Evolutionary conservation across 805 yeast species (phyloP).

Genomic region (Candida suzukii): DNA sequence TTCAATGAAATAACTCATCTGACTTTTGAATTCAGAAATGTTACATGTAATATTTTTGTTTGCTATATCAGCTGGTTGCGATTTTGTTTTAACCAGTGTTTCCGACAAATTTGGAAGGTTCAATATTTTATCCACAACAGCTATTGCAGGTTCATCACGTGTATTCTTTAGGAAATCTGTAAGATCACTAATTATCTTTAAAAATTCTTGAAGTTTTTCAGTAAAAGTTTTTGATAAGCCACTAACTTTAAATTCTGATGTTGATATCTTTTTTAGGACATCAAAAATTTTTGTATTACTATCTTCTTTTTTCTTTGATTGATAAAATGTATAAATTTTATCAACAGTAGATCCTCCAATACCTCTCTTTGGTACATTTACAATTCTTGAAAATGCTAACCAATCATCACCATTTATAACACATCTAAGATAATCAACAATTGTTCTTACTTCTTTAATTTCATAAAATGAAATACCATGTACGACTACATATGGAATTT

Average conservation of each 20-base stretch:
- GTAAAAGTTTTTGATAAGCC: too few species aligned
- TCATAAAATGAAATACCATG: constrained; percentile 82
- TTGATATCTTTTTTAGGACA: too few species aligned
- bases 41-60: too few species aligned
- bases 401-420: constrained; percentile 53
- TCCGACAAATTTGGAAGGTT: too few species aligned
- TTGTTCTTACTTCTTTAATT: constrained; percentile 53
- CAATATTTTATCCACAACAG: too few species aligned
- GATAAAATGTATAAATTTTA: constrained; percentile 8
- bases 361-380: constrained; percentile 59
- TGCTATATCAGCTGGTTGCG: neutral
- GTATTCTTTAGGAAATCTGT: too few species aligned
- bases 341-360: constrained; percentile 48
- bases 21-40: neutral
- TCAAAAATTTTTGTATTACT: neutral
- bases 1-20: neutral
- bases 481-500: constrained; percentile 60
- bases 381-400: constrained; percentile 48
- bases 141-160: too few species aligned
- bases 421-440: constrained; percentile 60
- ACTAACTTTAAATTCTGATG: too few species aligned
- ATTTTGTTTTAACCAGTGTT: too few species aligned
- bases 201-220: too few species aligned
- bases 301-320: neutral
- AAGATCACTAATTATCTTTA: too few species aligned